These are phyloP conservation scores for Gloeopeniophorella convolvens DNA, from an alignment of 768 basidiomycete species.

Conservation along the genomic window DNA sequence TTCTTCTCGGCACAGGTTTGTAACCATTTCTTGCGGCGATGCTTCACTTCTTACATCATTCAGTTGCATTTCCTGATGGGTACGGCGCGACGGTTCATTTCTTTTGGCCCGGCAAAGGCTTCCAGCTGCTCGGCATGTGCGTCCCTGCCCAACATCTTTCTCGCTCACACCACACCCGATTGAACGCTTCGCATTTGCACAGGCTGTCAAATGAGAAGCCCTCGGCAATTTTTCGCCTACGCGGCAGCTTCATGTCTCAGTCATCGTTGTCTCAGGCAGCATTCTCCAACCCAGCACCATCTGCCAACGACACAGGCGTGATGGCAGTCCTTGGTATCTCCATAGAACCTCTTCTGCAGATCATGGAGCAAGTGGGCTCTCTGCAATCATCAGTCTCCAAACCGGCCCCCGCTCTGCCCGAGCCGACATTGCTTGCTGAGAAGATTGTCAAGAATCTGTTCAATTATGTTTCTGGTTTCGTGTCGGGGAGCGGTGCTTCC, in stretches of 20 bases:
- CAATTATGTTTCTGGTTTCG: constrained; percentile 69
- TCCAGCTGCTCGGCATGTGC: constrained; percentile 80
- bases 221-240: constrained; percentile 80
- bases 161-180: neutral
- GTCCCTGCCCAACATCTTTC: too few relatives aligned
- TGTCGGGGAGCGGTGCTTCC: constrained; percentile 29
- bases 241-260: constrained; percentile 48
- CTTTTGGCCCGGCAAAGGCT: constrained; percentile 81
- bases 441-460: constrained; percentile 67
- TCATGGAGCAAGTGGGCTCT: constrained; percentile 50
- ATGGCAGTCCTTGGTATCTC: constrained; percentile 75
- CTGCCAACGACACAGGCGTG: constrained; percentile 30
- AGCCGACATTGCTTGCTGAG: constrained; percentile 57
- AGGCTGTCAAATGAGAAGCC: constrained; percentile 90
- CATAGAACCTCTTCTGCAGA: constrained; percentile 64
- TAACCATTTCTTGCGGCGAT: neutral
- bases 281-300: constrained; percentile 26
- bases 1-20: constrained; percentile 71
- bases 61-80: constrained; percentile 77
- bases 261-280: constrained; percentile 28
- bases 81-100: constrained; percentile 83
- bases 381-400: constrained; percentile 32
- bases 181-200: neutral
- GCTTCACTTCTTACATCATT: neutral
- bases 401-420: constrained; percentile 27